Percentiles rank a stretch among this genome's conserved stretches.
Evolutionary conservation across 139 green algal species (phyloP).

Genomic region (Ettlia oleoabundans): DNA sequence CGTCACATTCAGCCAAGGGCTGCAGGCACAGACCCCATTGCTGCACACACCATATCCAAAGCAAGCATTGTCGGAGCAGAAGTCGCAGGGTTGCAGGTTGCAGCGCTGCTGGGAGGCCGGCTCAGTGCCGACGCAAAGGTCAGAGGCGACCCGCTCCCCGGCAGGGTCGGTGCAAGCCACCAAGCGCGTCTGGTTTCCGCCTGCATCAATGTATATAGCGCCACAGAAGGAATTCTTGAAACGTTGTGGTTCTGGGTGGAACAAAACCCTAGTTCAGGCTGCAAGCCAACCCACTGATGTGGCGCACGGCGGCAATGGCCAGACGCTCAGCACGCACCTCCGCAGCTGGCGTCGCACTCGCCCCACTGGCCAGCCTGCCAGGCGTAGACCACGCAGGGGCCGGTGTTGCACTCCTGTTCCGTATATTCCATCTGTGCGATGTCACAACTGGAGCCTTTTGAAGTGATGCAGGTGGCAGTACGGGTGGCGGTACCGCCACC

Average conservation of each 20-base stretch:
- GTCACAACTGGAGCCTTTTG: slow-evolving; percentile 12
- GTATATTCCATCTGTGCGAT: no score
- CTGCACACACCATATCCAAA: slow-evolving; percentile 38
- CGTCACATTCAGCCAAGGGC: background rate
- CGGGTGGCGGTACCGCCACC: slow-evolving; percentile 36
- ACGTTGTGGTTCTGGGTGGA: no score
- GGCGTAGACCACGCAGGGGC: slow-evolving; percentile 30
- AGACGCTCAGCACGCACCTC: no score
- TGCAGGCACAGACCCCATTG: slow-evolving; percentile 40
- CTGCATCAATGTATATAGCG: slow-evolving; percentile 6
- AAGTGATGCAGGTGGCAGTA: slow-evolving; percentile 32
- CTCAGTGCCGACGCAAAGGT: slow-evolving; percentile 14
- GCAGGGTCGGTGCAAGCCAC: slow-evolving; percentile 40
- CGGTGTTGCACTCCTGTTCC: slow-evolving; percentile 41
- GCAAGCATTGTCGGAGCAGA: slow-evolving; percentile 48
- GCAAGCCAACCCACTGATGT: background rate
- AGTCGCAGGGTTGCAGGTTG: slow-evolving; percentile 49
- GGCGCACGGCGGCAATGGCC: no score
- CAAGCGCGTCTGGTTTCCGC: slow-evolving; percentile 29
- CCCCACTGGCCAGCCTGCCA: slow-evolving; percentile 47
- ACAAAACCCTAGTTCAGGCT: no score
- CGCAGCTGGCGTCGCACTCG: slow-evolving; percentile 42
- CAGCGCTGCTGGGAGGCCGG: slow-evolving; percentile 23
- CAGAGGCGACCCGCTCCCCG: background rate
- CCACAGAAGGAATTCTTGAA: no score